Percentiles rank a stretch among this genome's conserved stretches.
Evolutionary conservation across 2,329 filamentous ascomycete species (phyloP).

Genomic region (Venturia nashicola): DNA sequence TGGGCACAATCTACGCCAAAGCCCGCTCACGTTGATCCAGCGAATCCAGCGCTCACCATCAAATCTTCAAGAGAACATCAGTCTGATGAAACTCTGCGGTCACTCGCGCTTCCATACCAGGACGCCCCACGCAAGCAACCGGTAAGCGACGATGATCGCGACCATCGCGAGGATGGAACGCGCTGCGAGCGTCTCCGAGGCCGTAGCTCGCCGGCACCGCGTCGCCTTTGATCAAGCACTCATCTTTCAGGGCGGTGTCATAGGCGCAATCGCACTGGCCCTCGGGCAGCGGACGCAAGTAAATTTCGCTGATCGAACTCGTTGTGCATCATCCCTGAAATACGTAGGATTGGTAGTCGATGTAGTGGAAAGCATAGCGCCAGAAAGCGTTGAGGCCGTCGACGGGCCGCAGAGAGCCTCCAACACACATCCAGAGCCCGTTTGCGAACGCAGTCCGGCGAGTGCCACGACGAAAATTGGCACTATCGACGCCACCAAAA

Average conservation of each 20-base stretch:
- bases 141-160: slow-evolving; percentile 61
- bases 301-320: slow-evolving; percentile 60
- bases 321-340: slow-evolving; percentile 89
- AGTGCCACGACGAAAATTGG: slow-evolving; percentile 71
- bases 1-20: too few species aligned
- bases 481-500: slow-evolving; percentile 59
- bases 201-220: slow-evolving; percentile 50
- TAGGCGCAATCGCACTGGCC: slow-evolving; percentile 41
- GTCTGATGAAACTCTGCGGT: too few species aligned
- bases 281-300: too few species aligned
- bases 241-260: slow-evolving; percentile 32
- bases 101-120: too few species aligned
- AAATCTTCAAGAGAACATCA: too few species aligned
- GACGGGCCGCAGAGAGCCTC: slow-evolving; percentile 67
- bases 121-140: slow-evolving; percentile 54
- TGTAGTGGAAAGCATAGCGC: slow-evolving; percentile 79
- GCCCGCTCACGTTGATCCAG: too few species aligned
- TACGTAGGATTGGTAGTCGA: slow-evolving; percentile 76
- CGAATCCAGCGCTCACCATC: too few species aligned
- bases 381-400: slow-evolving; percentile 69
- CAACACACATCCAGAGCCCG: slow-evolving; percentile 79
- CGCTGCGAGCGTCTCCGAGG: too few species aligned
- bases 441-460: slow-evolving; percentile 72
- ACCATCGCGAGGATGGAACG: slow-evolving; percentile 62
- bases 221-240: slow-evolving; percentile 59